Evolutionary conservation across 768 basidiomycete species (phyloP), one percentile per base, ranked within the genome.

Genomic region (Lactarius indigo): DNA sequence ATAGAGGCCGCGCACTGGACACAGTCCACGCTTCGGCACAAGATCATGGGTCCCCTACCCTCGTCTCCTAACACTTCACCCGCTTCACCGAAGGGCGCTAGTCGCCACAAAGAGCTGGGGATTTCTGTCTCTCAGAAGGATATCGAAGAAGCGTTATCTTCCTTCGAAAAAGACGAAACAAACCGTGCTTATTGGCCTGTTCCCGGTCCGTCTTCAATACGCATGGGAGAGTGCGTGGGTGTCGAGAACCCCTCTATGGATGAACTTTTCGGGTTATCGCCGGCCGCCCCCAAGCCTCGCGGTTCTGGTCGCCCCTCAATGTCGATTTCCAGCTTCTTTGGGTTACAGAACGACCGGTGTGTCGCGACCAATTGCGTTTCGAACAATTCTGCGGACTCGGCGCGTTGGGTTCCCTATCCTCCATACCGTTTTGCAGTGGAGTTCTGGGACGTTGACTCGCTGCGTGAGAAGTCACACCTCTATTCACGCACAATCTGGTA

Each of bases 401-500:
- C 74, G 26, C 82, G 76, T 70, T 92, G 89, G 88, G 83, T 88
- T 0, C 80, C 84, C n/a, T 85, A 86, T 72, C 87, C 90, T 55
- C 95, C 95, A 0, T 91, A 82, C 76, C 85, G 94, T 26, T 93
- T 96, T 73, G 85, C 86, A 10, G 91, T 94, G 60, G 94, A 96
- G 76, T 96, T 96, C 74, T 96, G 91, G 89, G 89, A 90, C 72
- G 83, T 94, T 23, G 88, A 91, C 67, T 77, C 81, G 39, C 81
- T 97, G 44, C 89, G 87, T 65, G 94, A 96, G 78, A 96, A 95
- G 77, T 86, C 87, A 59, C 82, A 93, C 18, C 76, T 92, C 59
- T 87, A 96, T 75, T 92, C 91, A 9, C 86, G 87, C 63, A 97
- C 94, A 3, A 82, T 96, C 61, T 95, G 92, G 86, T 92, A 94